Conservation (phyloP, 495 filamentous ascomycete species). For the Arthonia radiata region DNA sequence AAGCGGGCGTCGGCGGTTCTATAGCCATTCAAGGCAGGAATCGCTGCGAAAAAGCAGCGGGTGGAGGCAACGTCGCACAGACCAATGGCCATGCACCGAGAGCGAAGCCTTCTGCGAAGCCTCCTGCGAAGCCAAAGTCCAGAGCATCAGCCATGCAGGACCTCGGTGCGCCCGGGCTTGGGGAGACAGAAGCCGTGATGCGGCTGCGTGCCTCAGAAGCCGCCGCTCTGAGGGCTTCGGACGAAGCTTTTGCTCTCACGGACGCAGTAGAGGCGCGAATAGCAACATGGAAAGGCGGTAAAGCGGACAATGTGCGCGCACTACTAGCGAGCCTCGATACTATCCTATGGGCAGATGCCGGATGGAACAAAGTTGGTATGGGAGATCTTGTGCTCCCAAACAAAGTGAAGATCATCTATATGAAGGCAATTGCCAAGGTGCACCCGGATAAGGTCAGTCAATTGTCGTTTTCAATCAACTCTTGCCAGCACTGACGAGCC, state of each 20-base stretch:
- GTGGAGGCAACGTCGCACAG: conserved; percentile 30
- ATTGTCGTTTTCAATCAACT: too few species aligned
- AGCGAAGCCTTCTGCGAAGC: conserved; percentile 7
- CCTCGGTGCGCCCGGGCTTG: conserved; percentile 24
- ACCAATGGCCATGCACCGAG: conserved; percentile 12
- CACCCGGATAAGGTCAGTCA: conserved; percentile 91
- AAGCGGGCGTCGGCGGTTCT: conserved; percentile 58
- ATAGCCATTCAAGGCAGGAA: conserved; percentile 68
- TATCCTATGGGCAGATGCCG: conserved; percentile 74
- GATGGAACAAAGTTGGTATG: conserved; percentile 94
- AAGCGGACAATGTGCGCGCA: conserved; percentile 77
- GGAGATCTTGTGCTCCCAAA: conserved; percentile 69
- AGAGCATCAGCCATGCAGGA: conserved; percentile 11
- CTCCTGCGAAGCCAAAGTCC: neutral
- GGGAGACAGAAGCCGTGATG: conserved; percentile 36
- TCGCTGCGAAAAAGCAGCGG: conserved; percentile 66
- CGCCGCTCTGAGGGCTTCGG: conserved; percentile 58
- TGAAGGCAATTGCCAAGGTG: conserved; percentile 96
- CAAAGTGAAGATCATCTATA: conserved; percentile 90
- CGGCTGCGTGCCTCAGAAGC: conserved; percentile 59
- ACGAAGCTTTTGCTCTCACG: conserved; percentile 72
- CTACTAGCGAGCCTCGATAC: conserved; percentile 67
- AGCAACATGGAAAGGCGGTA: conserved; percentile 58
- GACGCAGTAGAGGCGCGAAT: conserved; percentile 64
- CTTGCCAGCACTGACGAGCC: too few species aligned